Evolutionary conservation across 164 flowering plant genomes (phyloP), one percentile per base, ranked within the genome.

Genomic region (Santalum album): DNA sequence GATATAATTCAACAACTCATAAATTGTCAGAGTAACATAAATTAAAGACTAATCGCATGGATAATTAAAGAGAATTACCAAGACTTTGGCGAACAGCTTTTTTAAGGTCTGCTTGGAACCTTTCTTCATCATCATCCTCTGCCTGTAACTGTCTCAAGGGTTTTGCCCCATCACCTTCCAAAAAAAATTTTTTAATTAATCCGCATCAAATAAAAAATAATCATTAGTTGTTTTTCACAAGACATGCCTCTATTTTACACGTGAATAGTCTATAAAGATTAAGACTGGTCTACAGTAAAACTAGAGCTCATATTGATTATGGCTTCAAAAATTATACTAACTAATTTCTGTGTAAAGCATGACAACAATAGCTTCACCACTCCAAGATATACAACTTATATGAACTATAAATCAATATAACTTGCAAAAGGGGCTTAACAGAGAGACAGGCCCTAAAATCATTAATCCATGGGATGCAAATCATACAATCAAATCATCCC

Each of bases 41-140:
- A 7, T 6, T 24, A n/a, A 44, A 56, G 12, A 14, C 36, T 15
- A 22, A 12, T 19, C 23, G 21, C 29, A 61, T 38, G 20, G 25
- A 58, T 19, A n/a, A 7, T 10, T 32, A 16, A 35, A 19, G 40
- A 51, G 2, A 29, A 49, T 57, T 75, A 92, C 98, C 98, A 55
- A 92, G 92, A 64, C 98, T 92, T 68, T 86, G 90, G 26, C 67
- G 84, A 15, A 88, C 90, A 62, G 98, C 98, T 65, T 66, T 75
- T 72, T 81, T 65, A 45, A 92, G 83, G 65, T 92, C 98, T 57
- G 98, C 90, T 76, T 87, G 94, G 65, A 86, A 92, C 57, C 91
- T 83, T 72, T 92, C 89, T 61, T 92, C 96, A 56, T 92, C 90
- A 38, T 81, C 95, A 57, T 87, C 87, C 64, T 86, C 96, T 7